These are phyloP conservation scores for Gossypium davidsonii DNA, from an alignment of 441 rosid species.

Conservation along the genomic window DNA sequence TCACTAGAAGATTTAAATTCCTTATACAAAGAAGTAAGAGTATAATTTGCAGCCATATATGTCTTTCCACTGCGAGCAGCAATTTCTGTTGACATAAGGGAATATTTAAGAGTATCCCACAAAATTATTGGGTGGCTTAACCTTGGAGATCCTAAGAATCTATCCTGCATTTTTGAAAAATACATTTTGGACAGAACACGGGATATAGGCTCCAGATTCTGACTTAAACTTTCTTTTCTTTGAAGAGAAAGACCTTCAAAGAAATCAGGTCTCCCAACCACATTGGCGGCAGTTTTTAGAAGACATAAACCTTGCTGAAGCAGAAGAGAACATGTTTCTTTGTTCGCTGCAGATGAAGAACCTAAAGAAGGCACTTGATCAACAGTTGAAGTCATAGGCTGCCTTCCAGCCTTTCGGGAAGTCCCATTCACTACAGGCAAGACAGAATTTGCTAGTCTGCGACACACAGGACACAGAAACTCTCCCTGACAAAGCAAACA, in stretches of 20 bases:
- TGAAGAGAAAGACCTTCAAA: slow-evolving; percentile 40
- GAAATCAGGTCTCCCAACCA: slow-evolving; percentile 45
- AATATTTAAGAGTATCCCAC: slow-evolving; percentile 93
- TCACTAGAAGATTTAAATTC: slow-evolving; percentile 71
- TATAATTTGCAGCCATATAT: slow-evolving; percentile 42
- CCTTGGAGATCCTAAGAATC: slow-evolving; percentile 36
- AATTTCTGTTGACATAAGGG: slow-evolving; percentile 81
- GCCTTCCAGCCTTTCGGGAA: slow-evolving; percentile 45
- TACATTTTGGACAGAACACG: slow-evolving; percentile 53
- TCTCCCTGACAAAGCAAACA: slow-evolving; percentile 65
- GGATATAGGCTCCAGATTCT: slow-evolving; percentile 50
- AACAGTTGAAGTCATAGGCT: slow-evolving; percentile 33
- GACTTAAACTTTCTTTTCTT: slow-evolving; percentile 36
- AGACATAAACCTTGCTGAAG: slow-evolving; percentile 62
- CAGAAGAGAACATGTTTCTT: slow-evolving; percentile 32
- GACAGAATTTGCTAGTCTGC: slow-evolving; percentile 78
- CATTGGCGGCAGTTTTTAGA: slow-evolving; percentile 50
- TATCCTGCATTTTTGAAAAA: slow-evolving; percentile 42
- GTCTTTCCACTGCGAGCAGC: slow-evolving; percentile 61
- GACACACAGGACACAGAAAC: slow-evolving; percentile 97
- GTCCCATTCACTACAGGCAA: slow-evolving; percentile 62
- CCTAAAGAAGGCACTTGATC: slow-evolving; percentile 19
- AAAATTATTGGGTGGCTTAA: slow-evolving; percentile 52
- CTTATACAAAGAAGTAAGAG: slow-evolving; percentile 46
- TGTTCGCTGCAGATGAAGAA: slow-evolving; percentile 25